Conservation (phyloP, 176 grass and related monocot species). For the Oryza nivara region DNA sequence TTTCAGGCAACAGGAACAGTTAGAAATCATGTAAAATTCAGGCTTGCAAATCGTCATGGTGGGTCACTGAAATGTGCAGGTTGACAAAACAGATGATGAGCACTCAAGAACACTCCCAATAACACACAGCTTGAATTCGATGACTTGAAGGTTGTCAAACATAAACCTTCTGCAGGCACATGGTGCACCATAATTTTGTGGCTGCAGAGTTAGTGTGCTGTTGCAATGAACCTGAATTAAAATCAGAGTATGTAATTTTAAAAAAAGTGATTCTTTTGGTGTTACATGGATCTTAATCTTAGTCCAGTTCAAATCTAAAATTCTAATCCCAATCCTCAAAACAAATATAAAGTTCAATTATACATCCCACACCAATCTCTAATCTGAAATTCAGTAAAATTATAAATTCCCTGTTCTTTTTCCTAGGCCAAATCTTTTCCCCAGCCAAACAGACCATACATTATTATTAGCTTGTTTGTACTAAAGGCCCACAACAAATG, state of each 20-base stretch:
- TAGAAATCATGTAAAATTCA: constrained; percentile 7
- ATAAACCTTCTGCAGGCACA: not conserved
- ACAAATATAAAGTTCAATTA: not conserved
- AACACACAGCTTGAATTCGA: not conserved
- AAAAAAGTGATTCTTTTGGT: too few relatives aligned
- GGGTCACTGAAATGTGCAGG: not conserved
- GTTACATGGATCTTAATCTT: too few relatives aligned
- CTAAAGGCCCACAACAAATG: too few relatives aligned
- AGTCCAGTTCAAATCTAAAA: not conserved
- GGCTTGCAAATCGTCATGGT: not conserved
- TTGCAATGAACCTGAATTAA: not conserved
- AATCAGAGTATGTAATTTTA: too few relatives aligned
- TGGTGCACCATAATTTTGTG: too few relatives aligned
- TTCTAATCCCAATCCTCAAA: not conserved
- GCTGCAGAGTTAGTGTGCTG: not conserved
- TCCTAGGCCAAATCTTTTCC: too few relatives aligned
- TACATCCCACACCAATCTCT: not conserved
- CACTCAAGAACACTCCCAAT: not conserved
- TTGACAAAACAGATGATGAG: not conserved
- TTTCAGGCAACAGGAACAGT: not conserved
- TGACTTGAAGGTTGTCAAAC: not conserved
- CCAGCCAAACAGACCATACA: too few relatives aligned
- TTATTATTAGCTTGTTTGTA: too few relatives aligned
- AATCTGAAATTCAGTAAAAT: too few relatives aligned
- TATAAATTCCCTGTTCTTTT: too few relatives aligned